Evolutionary conservation across 2,329 filamentous ascomycete genomes (phyloP), one percentile per base, ranked within the genome.

Genomic region (Coleophoma eucalyptorum): DNA sequence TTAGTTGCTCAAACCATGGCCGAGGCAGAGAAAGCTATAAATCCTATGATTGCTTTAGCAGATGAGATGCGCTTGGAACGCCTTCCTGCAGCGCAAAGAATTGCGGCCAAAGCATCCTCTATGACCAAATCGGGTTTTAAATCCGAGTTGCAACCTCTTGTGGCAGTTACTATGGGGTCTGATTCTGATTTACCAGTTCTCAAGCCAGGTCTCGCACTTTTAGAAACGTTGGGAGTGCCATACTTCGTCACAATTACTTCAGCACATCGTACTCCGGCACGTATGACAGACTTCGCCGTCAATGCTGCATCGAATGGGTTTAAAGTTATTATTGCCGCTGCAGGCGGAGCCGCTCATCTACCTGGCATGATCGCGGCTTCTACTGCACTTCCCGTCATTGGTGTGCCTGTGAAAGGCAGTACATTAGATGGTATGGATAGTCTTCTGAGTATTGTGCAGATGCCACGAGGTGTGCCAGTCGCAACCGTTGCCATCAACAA

Each of bases 81-180:
- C 40, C 67, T 65, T 50, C 51, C 54, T 13, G 65, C 83, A 32
- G 61, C 72, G 6, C 3, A 11, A 56, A 2, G 40, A 48, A 41
- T 38, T 11, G 18, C 46, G 13, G 21, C 34, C 21, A 18, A 35
- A 26, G 26, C 26, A 26, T 7, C 26, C 5, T 26, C 26, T 26
- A 8, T 20, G n/a, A 3, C 54, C 63, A 3, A 57, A 18, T 6
- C 35, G 12, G 35, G 52, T 8, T 46, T 58, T 19, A 44, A 55
- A 35, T 40, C 43, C 8, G n/a, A 49, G 16, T 10, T 32, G 48
- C 58, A 68, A 43, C 84, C 86, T 0, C 68, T 89, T 1, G 85
- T 94, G 2, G 81, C 87, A 12, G 81, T 94, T 3, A 90, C 89
- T 26, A 93, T 93, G 89, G 90, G 89, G 35, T 93, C 89, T 79